A percentile compares a stretch with the other conserved stretches of the same genome.
Evolutionary conservation across 2,329 filamentous ascomycete species (phyloP).

Genomic region (Hyphodiscus sp.): DNA sequence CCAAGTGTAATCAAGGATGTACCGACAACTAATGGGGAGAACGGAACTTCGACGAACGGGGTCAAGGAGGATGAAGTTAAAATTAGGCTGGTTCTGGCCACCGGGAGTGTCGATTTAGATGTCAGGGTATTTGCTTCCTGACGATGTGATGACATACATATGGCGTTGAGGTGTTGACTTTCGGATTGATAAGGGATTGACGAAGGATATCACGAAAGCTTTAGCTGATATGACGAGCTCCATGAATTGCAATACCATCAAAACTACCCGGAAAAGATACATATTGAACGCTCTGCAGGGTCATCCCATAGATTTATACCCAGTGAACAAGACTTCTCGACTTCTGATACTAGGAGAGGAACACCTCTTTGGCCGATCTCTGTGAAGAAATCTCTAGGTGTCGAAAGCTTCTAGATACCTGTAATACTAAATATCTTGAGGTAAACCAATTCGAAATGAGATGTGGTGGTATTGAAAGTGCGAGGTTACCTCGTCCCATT

Average conservation of each 20-base stretch:
- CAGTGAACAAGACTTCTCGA: no score
- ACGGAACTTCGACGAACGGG: constrained; percentile 44
- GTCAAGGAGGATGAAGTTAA: constrained; percentile 44
- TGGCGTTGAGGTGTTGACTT: constrained; percentile 21
- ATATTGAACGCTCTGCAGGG: no score
- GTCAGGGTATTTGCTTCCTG: constrained; percentile 67
- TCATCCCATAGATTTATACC: no score
- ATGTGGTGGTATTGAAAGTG: no score
- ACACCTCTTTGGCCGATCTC: no score
- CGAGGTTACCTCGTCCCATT: no score
- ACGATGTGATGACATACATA: constrained; percentile 12
- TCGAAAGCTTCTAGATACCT: no score
- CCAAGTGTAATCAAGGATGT: constrained; percentile 63
- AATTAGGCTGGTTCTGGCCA: constrained; percentile 81
- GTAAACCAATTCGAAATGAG: no score
- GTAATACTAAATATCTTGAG: no score
- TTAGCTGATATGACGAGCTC: constrained; percentile 21
- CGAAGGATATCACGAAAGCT: constrained; percentile 26
- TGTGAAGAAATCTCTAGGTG: no score
- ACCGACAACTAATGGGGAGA: constrained; percentile 37
- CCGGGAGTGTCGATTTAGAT: constrained; percentile 76
- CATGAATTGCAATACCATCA: not conserved
- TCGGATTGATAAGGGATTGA: constrained; percentile 11
- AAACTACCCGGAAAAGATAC: no score
- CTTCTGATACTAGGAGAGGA: no score